Percentiles rank a stretch among this genome's conserved stretches.
These are phyloP conservation scores for Metschnikowia borealis DNA, from an alignment of 805 yeast genomes.

Conservation along the genomic window DNA sequence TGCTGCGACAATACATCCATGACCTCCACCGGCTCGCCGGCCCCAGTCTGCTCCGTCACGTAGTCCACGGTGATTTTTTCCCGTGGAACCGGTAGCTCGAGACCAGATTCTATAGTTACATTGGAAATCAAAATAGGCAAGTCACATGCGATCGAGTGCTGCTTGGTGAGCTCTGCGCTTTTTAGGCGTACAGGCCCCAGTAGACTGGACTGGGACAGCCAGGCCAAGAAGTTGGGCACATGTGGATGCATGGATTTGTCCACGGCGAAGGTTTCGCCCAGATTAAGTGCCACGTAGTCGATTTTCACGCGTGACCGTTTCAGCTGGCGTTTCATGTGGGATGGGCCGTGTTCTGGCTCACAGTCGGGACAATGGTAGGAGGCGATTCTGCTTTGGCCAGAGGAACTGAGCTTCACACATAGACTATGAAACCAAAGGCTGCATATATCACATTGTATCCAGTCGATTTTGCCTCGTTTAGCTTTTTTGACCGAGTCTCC, in stretches of 20 bases:
- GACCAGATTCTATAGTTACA: constrained; percentile 33
- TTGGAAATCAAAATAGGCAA: constrained; percentile 46
- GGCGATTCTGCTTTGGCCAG: constrained; percentile 36
- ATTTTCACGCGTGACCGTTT: constrained; percentile 50
- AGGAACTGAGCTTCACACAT: constrained; percentile 31
- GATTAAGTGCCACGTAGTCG: constrained; percentile 76
- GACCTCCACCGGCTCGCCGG: constrained; percentile 63
- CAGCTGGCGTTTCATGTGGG: constrained; percentile 49
- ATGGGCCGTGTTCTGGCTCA: constrained; percentile 42
- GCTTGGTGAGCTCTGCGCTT: constrained; percentile 33
- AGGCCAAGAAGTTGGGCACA: constrained; percentile 23
- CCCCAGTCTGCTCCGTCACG: constrained; percentile 59
- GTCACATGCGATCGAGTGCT: constrained; percentile 31
- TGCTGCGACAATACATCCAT: constrained; percentile 88
- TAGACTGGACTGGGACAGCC: not conserved
- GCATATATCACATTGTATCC: constrained; percentile 61
- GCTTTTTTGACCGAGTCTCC: not conserved
- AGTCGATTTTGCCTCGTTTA: constrained; percentile 17
- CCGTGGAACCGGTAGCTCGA: constrained; percentile 47
- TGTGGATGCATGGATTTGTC: constrained; percentile 52
- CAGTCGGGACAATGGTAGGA: constrained; percentile 58
- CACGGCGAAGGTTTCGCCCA: constrained; percentile 56
- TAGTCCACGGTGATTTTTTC: constrained; percentile 48
- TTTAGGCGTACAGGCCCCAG: constrained; percentile 21
- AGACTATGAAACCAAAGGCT: constrained; percentile 50